A percentile compares a stretch with the other conserved stretches of the same genome.
phyloP scores from a whole-genome alignment of 805 yeast genomes.

The Lipomyces orientalis region DNA sequence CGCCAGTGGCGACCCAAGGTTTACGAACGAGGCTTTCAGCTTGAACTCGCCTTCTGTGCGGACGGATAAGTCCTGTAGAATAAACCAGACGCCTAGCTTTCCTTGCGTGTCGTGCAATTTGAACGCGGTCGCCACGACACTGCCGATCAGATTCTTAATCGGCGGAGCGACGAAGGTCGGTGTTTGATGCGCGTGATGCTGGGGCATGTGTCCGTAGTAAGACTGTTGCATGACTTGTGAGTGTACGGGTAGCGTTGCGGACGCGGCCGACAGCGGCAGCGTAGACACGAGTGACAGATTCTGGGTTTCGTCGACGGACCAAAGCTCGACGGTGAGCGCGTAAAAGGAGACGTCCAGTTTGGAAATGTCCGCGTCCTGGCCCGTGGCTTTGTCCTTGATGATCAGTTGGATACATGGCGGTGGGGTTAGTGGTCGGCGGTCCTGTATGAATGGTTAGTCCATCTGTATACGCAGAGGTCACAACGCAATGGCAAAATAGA shows the following conservation, averaged over 20 bases:
- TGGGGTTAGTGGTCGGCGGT: conserved; percentile 44
- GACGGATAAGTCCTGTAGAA: conserved; percentile 51
- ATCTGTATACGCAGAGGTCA: not conserved
- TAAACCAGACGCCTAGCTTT: conserved; percentile 51
- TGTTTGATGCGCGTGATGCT: conserved; percentile 12
- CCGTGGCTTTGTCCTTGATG: conserved; percentile 40
- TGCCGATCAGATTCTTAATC: conserved; percentile 51
- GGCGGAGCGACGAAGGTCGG: conserved; percentile 41
- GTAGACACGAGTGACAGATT: conserved; percentile 39
- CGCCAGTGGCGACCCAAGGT: conserved; percentile 40
- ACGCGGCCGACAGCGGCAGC: conserved; percentile 22
- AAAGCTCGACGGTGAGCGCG: conserved; percentile 51
- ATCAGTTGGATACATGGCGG: conserved; percentile 44
- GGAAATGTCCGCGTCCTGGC: conserved; percentile 40
- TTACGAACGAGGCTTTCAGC: conserved; percentile 48
- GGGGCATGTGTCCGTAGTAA: not conserved
- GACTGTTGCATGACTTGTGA: not conserved
- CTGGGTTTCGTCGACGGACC: conserved; percentile 47
- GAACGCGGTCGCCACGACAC: conserved; percentile 49
- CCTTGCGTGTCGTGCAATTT: conserved; percentile 48
- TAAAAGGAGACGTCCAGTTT: conserved; percentile 46
- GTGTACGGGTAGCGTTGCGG: conserved; percentile 7
- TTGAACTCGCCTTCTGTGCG: conserved; percentile 53
- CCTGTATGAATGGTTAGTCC: conserved; percentile 25
- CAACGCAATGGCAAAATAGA: not conserved